Conservation (phyloP, 495 filamentous ascomycete genomes). For the Aspergillus biplanus region DNA sequence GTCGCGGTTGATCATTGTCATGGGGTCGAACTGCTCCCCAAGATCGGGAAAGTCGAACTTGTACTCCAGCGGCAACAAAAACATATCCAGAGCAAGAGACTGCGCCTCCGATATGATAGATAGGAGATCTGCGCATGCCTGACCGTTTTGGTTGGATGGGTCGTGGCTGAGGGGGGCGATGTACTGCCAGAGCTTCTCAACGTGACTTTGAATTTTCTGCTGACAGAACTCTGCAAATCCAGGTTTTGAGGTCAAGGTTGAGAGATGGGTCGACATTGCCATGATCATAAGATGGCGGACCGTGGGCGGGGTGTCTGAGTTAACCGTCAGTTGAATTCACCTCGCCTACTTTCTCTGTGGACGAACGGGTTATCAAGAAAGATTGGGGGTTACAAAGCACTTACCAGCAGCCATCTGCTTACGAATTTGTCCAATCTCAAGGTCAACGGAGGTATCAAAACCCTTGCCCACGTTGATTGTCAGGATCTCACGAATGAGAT, state of each 20-base stretch:
- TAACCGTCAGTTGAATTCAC: background rate
- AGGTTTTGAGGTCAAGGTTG: slow-evolving; percentile 15
- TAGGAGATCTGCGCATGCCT: slow-evolving; percentile 25
- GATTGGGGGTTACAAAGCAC: background rate
- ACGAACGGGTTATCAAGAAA: background rate
- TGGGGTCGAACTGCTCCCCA: slow-evolving; percentile 31
- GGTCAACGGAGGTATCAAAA: slow-evolving; percentile 24
- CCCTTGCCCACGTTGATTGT: slow-evolving; percentile 20
- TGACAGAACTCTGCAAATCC: slow-evolving; percentile 28
- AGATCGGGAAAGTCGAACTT: slow-evolving; percentile 30
- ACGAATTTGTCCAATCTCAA: slow-evolving; percentile 23
- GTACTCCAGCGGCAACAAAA: slow-evolving; percentile 26
- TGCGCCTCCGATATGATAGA: slow-evolving; percentile 30
- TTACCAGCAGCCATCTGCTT: slow-evolving; percentile 19
- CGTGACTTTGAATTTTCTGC: slow-evolving; percentile 15
- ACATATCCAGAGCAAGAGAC: slow-evolving; percentile 31
- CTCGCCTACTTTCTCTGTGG: no score
- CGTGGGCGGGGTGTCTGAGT: slow-evolving; percentile 17
- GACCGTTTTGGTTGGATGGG: slow-evolving; percentile 4
- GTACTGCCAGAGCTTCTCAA: slow-evolving; percentile 24
- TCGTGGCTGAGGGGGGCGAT: slow-evolving; percentile 26
- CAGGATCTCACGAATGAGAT: slow-evolving; percentile 26
- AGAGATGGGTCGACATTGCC: slow-evolving; percentile 19
- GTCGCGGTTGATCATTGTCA: slow-evolving; percentile 33
- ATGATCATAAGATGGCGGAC: slow-evolving; percentile 23